Evolutionary conservation across 2,329 filamentous ascomycete genomes (phyloP), one percentile per base, ranked within the genome.

Genomic region (Akanthomyces dipterigenus): DNA sequence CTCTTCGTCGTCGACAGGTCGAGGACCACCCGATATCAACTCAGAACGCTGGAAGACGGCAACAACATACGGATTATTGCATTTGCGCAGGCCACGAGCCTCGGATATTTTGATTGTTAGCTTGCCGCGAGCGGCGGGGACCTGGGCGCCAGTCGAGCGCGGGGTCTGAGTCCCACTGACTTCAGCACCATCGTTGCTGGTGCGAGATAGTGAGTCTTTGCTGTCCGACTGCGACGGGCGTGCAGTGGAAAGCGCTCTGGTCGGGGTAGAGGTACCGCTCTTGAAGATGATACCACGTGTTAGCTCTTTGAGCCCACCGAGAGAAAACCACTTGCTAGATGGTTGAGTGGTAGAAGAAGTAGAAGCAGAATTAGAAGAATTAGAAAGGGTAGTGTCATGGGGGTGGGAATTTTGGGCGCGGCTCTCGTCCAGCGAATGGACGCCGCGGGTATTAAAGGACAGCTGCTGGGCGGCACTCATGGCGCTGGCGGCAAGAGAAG

Each of bases 11-110:
- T 89, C 87, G 26, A 82, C 76, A 60, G 80, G 80, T 40, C 88
- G 85, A 14, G 93, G 90, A 2, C 91, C 91, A 61, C 90, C 88
- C 1, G 95, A 98, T 61, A 99, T 96, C 68, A 96, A 88, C 74
- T 99, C 95, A 70, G 93, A 96, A 73, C 91, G 90, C 73, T 99
- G 95, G 70, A 98, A 99, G 28, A 97, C 93, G 63, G 90, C 96
- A 12, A 99, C 92, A 57, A 97, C 91, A 70, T 99, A 99, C 1
- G 95, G 95, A 69, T 97, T 91, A 63, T 87, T 86, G 71, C 91
- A 91, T 62, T 87, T 90, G 63, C 89, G 84, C 57, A 99, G 77
- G 11, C 90, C 91, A 69, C 91, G 84, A 53, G 89, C 95, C 73
- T 97, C 91, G 55, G 87, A 82, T 60, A 99, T 95, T 71, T 90